Evolutionary conservation across 768 basidiomycete species (phyloP).

Genomic region (Russula vinacea): DNA sequence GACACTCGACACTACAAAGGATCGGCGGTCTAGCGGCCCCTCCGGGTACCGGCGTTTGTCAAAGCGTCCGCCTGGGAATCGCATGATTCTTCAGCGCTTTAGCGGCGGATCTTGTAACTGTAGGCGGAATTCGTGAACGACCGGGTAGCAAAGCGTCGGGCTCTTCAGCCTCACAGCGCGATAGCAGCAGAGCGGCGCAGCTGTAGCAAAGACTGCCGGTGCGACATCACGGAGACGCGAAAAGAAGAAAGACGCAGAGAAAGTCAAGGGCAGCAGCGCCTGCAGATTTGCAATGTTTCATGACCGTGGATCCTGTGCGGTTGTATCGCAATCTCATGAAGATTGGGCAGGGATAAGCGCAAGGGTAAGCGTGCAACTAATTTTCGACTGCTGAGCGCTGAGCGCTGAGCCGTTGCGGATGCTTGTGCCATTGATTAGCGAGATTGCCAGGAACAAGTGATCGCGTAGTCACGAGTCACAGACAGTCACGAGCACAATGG

Average conservation of each 20-base stretch:
- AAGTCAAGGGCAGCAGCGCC: slow-evolving; percentile 82
- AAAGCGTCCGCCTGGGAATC: slow-evolving; percentile 25
- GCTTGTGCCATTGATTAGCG: no score
- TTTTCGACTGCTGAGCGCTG: no score
- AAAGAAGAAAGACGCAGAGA: slow-evolving; percentile 67
- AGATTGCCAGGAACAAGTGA: no score
- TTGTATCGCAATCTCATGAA: slow-evolving; percentile 90
- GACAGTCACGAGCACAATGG: no score
- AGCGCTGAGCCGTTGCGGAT: no score
- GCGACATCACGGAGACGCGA: slow-evolving; percentile 71
- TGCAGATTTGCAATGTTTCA: slow-evolving; percentile 97
- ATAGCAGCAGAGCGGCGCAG: slow-evolving; percentile 60
- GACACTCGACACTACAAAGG: slow-evolving; percentile 59
- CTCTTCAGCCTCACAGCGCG: slow-evolving; percentile 36
- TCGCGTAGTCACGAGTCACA: no score
- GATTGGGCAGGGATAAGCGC: slow-evolving; percentile 97
- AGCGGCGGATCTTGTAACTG: slow-evolving; percentile 19
- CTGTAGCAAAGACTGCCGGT: slow-evolving; percentile 66
- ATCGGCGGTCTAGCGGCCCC: slow-evolving; percentile 60
- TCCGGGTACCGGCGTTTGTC: slow-evolving; percentile 33
- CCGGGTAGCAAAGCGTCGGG: slow-evolving; percentile 36
- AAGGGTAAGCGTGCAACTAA: no score
- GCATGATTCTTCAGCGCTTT: slow-evolving; percentile 24
- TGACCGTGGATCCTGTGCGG: slow-evolving; percentile 94
- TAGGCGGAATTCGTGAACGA: slow-evolving; percentile 7